Base-by-base conservation (phyloP, 768 basidiomycete genomes). In the Termitomyces sp. region DNA sequence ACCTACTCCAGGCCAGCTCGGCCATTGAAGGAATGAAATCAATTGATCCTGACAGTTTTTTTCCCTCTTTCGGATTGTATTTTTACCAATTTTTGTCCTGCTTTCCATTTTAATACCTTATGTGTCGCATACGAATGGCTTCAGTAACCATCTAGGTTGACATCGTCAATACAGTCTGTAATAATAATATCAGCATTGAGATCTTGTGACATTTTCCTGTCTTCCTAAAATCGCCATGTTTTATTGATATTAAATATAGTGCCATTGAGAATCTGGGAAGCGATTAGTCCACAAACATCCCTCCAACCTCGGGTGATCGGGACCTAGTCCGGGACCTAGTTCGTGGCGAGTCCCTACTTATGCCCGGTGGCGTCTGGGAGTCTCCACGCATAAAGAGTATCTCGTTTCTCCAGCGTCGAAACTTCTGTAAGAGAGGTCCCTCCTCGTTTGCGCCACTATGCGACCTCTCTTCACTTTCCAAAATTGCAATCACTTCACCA, bases 321-420 rank as follows among this genome's bases (percentile, higher is more conserved):
- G 62, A 55, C 53, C 53, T 57, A 5, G 61, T 56, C 19, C 41
- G 43, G 6, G 62, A 54, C n/a, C 52, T 47, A 14, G 51, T 53
- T 45, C 48, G 46, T 19, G 56, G 54, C 17, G 53, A 54, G 6
- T 46, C 54, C 37, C 44, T 44, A 40, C 50, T 56, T 44, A 41
- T 24, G 53, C 28, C 26, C 40, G 54, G 38, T 53, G 44, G 56
- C 46, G 59, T 53, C 28, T 47, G 32, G 37, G 55, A 24, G 32
- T 64, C 65, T 7, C 58, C 65, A 21, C 71, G 68, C 7, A 80
- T 63, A 11, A 51, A 64, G 37, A 66, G 61, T 24, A 79, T 55
- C 53, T 78, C 77, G 24, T 70, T 62, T 58, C 72, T 70, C 77
- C 79, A 81, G 0, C 57, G 62, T 50, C 63, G 63, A 55, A 79